These are phyloP conservation scores for Furcasterigmium furcatum DNA, from an alignment of 2,329 filamentous ascomycete genomes.

Conservation along the genomic window DNA sequence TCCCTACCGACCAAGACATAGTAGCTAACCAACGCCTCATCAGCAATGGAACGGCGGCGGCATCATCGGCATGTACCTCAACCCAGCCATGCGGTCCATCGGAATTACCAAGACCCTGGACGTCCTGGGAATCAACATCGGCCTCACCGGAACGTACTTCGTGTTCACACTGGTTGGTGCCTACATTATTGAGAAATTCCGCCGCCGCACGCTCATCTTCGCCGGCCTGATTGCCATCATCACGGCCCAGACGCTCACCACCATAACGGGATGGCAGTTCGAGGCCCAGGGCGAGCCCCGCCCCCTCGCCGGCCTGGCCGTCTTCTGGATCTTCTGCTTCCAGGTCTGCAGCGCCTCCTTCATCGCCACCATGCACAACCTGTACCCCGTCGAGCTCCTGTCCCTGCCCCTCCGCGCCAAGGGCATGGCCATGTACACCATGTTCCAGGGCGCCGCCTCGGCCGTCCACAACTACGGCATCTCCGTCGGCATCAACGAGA, in stretches of 20 bases:
- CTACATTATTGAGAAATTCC: slow-evolving; percentile 36
- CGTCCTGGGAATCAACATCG: slow-evolving; percentile 38
- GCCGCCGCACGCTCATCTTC: slow-evolving; percentile 34
- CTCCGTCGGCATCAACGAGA: slow-evolving; percentile 38
- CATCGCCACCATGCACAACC: slow-evolving; percentile 44
- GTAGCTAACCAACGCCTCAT: too few relatives aligned
- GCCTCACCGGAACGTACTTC: slow-evolving; percentile 39
- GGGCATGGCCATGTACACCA: slow-evolving; percentile 40
- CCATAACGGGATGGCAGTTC: slow-evolving; percentile 45
- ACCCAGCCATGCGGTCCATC: slow-evolving; percentile 35
- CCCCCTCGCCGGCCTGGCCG: slow-evolving; percentile 33
- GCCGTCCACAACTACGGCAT: slow-evolving; percentile 43
- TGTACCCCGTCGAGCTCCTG: slow-evolving; percentile 41
- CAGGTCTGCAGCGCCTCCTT: slow-evolving; percentile 41
- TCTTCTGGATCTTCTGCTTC: slow-evolving; percentile 45
- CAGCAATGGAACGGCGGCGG: slow-evolving; percentile 42
- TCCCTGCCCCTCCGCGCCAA: slow-evolving; percentile 38
- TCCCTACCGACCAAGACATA: too few relatives aligned
- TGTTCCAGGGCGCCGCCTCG: slow-evolving; percentile 39
- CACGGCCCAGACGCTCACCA: slow-evolving; percentile 38
- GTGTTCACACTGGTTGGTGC: slow-evolving; percentile 40
- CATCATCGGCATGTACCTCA: slow-evolving; percentile 39
- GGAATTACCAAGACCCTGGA: slow-evolving; percentile 31
- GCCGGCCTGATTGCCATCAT: slow-evolving; percentile 28
- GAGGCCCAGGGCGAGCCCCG: slow-evolving; percentile 17